phyloP scores from a whole-genome alignment of 1,139 yeast genomes.

The Pichia cactophila region DNA sequence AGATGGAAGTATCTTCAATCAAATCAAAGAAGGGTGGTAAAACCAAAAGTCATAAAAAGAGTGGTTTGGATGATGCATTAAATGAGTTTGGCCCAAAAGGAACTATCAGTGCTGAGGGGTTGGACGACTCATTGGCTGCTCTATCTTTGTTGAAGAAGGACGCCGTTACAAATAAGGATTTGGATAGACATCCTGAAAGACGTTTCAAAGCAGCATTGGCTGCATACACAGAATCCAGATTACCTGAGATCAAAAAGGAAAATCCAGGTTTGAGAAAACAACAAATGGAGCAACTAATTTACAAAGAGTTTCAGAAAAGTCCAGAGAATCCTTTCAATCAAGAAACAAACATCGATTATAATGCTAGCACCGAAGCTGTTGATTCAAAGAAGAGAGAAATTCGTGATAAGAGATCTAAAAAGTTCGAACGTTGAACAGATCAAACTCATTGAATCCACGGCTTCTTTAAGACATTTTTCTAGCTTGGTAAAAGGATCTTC shows the following conservation, averaged over 20 bases:
- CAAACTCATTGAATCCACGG: no score
- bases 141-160: conserved; percentile 53
- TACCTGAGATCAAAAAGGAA: conserved; percentile 70
- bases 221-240: conserved; percentile 63
- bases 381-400: conserved; percentile 42
- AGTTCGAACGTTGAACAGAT: conserved; percentile 22
- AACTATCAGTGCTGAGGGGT: conserved; percentile 62
- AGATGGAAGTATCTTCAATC: conserved; percentile 50
- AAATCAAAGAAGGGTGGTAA: conserved; percentile 69
- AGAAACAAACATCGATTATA: conserved; percentile 53
- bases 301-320: conserved; percentile 76
- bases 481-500: no score
- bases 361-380: conserved; percentile 56
- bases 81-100: conserved; percentile 22
- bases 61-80: conserved; percentile 44
- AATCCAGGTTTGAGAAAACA: conserved; percentile 75
- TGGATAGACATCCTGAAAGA: conserved; percentile 85
- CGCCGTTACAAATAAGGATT: conserved; percentile 51
- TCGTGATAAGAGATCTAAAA: conserved; percentile 34
- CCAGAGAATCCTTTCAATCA: conserved; percentile 84
- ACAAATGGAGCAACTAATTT: conserved; percentile 66
- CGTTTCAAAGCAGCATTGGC: conserved; percentile 76
- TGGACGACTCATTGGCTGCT: conserved; percentile 75
- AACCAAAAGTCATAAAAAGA: conserved; percentile 59
- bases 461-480: no score